Evolutionary conservation across 2,329 filamentous ascomycete species (phyloP), one percentile per base, ranked within the genome.

Genomic region (Arthrocladium fulminans): DNA sequence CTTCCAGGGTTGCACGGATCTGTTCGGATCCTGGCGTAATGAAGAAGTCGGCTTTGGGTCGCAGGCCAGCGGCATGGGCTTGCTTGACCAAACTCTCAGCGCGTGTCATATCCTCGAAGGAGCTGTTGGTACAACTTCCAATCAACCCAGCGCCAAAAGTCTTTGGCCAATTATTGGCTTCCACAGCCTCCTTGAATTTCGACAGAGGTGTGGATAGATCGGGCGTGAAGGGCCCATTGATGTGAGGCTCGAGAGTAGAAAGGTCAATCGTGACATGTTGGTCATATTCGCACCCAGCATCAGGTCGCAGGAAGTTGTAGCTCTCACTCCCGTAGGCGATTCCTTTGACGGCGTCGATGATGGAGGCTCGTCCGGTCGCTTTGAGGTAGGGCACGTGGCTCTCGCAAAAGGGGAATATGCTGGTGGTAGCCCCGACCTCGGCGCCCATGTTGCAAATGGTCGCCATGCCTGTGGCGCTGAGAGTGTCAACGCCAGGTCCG

Each of bases 71-170:
- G 51, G 83, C 81, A 45, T 83, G 77, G 8, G 92, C 92, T 67
- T 96, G 89, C 67, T 90, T 89, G 50, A 97, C 87, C 49, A 98
- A 79, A 62, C 88, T 81, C 69, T 96, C 90, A 12, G 89, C 87
- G 53, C 90, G 84, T 29, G 89, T 94, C 92, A 98, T 98, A 65
- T 98, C 92, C 69, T 96, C 85, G 67, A 97, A 98, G 2, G 92
- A 97, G 66, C 87, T 94, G 76, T 98, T 98, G 44, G 92, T 98
- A 75, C 92, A 98, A 71, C 88, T 95, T 52, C 92, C 92, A 63
- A 98, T 98, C 47, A 98, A 77, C 45, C 89, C 89, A 22, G 92
- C 90, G 10, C 88, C 92, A 53, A 98, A 84, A 54, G 83, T 88
- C 63, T 86, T 79, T 2, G 92, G 92, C 92, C 92, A 98, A 44